phyloP scores from a whole-genome alignment of 352 stramenopile species.

The Phytophthora palmivora region DNA sequence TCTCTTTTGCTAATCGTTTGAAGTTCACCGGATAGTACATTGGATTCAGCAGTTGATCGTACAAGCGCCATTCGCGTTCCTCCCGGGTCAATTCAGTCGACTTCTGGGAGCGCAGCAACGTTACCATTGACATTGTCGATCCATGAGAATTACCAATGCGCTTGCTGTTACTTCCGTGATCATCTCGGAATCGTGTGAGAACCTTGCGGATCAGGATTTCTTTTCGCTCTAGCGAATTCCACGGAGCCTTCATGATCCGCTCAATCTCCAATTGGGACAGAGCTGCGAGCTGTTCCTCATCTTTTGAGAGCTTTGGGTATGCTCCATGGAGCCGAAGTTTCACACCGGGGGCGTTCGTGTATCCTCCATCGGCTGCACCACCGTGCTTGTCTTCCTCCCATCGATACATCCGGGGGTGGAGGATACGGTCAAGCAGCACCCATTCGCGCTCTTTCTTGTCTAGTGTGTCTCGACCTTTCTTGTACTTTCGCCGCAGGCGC shows the following conservation, averaged over 20 bases:
- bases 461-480: slow-evolving; percentile 62
- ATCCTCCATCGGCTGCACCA: slow-evolving; percentile 23
- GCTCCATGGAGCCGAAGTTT: slow-evolving; percentile 54
- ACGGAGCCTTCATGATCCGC: slow-evolving; percentile 72
- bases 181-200: slow-evolving; percentile 71
- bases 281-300: slow-evolving; percentile 67
- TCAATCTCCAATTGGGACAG: slow-evolving; percentile 73
- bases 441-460: slow-evolving; percentile 83
- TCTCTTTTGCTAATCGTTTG: slow-evolving; percentile 43
- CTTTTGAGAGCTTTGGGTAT: slow-evolving; percentile 60
- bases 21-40: slow-evolving; percentile 69
- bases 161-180: slow-evolving; percentile 28
- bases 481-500: slow-evolving; percentile 82
- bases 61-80: slow-evolving; percentile 73
- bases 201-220: slow-evolving; percentile 83
- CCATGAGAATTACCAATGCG: slow-evolving; percentile 13
- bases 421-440: slow-evolving; percentile 76
- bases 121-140: slow-evolving; percentile 40
- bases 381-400: slow-evolving; percentile 65
- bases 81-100: slow-evolving; percentile 60
- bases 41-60: slow-evolving; percentile 78
- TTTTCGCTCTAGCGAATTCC: slow-evolving; percentile 76
- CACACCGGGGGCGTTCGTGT: slow-evolving; percentile 28
- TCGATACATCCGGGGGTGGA: slow-evolving; percentile 67
- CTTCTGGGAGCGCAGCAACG: slow-evolving; percentile 61